These are phyloP conservation scores for Polygonum aviculare DNA, from an alignment of 148 eudicot genomes.

Conservation along the genomic window DNA sequence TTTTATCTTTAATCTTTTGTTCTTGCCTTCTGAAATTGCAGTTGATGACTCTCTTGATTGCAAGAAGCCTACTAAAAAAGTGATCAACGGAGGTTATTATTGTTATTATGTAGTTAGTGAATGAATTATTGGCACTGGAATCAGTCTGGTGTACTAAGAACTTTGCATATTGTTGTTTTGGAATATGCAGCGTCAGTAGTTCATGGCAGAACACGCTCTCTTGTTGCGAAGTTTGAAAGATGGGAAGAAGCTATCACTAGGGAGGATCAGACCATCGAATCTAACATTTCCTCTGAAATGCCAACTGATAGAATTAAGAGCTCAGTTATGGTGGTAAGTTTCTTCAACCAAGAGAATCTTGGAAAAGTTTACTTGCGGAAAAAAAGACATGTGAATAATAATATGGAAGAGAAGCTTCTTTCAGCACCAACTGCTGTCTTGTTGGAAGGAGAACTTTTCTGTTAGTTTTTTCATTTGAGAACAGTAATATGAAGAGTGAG, in stretches of 20 bases:
- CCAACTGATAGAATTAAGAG: conserved; percentile 37
- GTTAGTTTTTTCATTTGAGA: no score
- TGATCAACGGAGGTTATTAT: conserved; percentile 65
- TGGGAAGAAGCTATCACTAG: conserved; percentile 28
- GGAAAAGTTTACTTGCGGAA: no score
- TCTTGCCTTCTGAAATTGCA: conserved; percentile 10
- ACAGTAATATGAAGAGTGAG: neutral
- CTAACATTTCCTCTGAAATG: conserved; percentile 24
- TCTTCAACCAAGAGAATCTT: neutral
- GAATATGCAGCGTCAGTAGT: conserved; percentile 41
- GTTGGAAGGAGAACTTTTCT: no score
- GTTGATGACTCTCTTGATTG: conserved; percentile 28
- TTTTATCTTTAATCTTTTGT: neutral
- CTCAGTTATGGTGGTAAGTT: conserved; percentile 28
- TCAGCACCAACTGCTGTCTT: no score
- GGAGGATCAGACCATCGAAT: conserved; percentile 34
- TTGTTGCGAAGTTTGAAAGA: conserved; percentile 88
- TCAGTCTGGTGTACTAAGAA: neutral
- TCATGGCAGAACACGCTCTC: conserved; percentile 78
- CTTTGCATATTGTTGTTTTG: conserved; percentile 14
- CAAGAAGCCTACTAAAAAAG: conserved; percentile 30
- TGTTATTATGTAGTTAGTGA: neutral
- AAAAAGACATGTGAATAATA: no score
- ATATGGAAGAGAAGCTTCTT: no score
- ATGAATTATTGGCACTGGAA: neutral